Evolutionary conservation across 495 filamentous ascomycete species (phyloP).

Genomic region (Venustampulla echinocandica): DNA sequence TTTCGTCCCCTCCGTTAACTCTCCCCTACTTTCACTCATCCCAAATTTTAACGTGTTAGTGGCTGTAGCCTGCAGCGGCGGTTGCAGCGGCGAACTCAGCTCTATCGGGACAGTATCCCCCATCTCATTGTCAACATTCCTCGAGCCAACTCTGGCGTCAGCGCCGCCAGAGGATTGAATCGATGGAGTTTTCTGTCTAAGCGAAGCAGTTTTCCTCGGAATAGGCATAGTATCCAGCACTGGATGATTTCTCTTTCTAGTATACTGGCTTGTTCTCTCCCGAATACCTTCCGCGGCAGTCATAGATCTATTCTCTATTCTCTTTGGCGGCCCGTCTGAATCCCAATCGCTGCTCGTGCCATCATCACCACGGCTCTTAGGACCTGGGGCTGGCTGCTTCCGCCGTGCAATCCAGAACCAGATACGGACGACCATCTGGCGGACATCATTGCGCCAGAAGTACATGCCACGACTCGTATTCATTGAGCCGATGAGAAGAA

Average conservation of each 20-base stretch:
- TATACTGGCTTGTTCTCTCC: not conserved
- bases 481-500: conserved; percentile 35
- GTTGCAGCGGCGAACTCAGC: no score
- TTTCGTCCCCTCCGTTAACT: no score
- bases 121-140: no score
- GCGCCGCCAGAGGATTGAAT: no score
- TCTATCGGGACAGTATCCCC: no score
- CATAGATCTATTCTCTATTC: not conserved
- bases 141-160: no score
- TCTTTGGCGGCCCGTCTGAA: not conserved
- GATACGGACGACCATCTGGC: not conserved
- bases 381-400: not conserved
- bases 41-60: no score
- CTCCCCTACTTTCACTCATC: no score
- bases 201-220: not conserved
- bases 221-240: not conserved
- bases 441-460: conserved; percentile 13
- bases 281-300: not conserved
- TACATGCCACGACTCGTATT: conserved; percentile 22
- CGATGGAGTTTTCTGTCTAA: no score
- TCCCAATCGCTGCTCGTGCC: not conserved
- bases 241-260: not conserved
- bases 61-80: no score
- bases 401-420: not conserved
- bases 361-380: not conserved